Percentiles rank a stretch among this genome's conserved stretches.
phyloP scores from a whole-genome alignment of 768 basidiomycete genomes.

The Tylopilus vinaceipallidus region DNA sequence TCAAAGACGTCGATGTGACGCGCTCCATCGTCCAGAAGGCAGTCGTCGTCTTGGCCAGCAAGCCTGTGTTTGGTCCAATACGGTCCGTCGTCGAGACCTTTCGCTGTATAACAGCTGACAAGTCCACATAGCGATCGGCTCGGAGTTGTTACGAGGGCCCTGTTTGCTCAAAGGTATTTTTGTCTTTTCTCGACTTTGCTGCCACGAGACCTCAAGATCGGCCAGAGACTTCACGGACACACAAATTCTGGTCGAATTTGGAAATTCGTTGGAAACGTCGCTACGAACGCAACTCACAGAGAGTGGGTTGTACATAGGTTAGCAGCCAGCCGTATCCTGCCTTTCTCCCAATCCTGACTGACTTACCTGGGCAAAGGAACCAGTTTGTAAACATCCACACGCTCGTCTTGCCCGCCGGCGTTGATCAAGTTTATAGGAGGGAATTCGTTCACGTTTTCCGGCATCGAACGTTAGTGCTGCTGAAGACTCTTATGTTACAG shows the following conservation, averaged over 20 bases:
- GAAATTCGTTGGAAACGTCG: conserved; percentile 69
- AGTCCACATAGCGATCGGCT: conserved; percentile 71
- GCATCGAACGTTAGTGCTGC: conserved; percentile 86
- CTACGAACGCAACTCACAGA: conserved; percentile 83
- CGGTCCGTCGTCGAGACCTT: conserved; percentile 44
- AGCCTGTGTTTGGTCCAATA: conserved; percentile 92
- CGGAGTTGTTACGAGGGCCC: conserved; percentile 88
- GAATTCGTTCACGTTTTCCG: conserved; percentile 94
- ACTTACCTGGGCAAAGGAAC: conserved; percentile 49
- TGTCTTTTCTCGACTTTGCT: not conserved
- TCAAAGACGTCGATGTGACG: conserved; percentile 83
- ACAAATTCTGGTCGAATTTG: conserved; percentile 87
- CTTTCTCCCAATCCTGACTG: conserved; percentile 4
- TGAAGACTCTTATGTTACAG: conserved; percentile 93
- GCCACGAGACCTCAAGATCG: not conserved
- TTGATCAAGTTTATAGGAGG: conserved; percentile 47
- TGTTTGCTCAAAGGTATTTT: conserved; percentile 76
- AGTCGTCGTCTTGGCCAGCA: conserved; percentile 88
- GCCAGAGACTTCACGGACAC: conserved; percentile 83
- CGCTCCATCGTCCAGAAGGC: conserved; percentile 97
- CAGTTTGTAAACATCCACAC: conserved; percentile 50
- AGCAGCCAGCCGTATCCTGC: conserved; percentile 19
- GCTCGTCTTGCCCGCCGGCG: not conserved
- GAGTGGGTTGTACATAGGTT: conserved; percentile 94
- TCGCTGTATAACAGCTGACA: conserved; percentile 1